Base-by-base conservation (phyloP, 257 asterid genomes). In the Jasminum sambac region DNA sequence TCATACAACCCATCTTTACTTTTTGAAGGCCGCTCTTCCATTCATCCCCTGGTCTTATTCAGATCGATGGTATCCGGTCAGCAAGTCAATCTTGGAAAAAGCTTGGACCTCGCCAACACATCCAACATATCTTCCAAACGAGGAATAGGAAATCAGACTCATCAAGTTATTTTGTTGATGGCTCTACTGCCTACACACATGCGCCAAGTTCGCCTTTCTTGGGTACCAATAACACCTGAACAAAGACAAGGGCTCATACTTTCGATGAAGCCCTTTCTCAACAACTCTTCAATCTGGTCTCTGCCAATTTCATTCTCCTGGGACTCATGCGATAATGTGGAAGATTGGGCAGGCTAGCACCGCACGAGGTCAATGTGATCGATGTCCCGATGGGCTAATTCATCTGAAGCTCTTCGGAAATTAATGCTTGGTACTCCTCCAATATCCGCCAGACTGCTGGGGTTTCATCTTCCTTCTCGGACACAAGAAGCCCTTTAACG, bases 31-130 rank as follows among this genome's bases (percentile, higher is more conserved):
- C 0, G 69, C n/a, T 64, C 55, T 64, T 64, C 69, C 34, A 64
- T 64, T 39, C 55, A 21, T 64, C 69, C 7, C 36, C 55, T 5
- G 69, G 55, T 43, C 21, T 36, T 2, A 64, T 64, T 9, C 55
- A 16, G 16, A 64, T 37, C 3, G 55, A 6, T 64, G 37, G 12
- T 64, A 64, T 5, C 69, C 52, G 21, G 55, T 38, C 6, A 16
- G 5, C 5, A 64, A 55, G 30, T 64, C 55, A 37, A 64, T 64
- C n/a, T 64, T 64, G 1, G 69, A 39, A 64, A 64, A 4, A 64
- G 3, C 26, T 14, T 37, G 5, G 55, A 34, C 5, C 37, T 55
- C 3, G 6, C 4, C n/a, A n/a, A n/a, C n/a, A n/a, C n/a, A n/a
- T n/a, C n/a, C n/a, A n/a, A n/a, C n/a, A n/a, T n/a, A n/a, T 62